Conservation (phyloP, 371 early-diverging fungal species). For the Saksenaea oblongispora region DNA sequence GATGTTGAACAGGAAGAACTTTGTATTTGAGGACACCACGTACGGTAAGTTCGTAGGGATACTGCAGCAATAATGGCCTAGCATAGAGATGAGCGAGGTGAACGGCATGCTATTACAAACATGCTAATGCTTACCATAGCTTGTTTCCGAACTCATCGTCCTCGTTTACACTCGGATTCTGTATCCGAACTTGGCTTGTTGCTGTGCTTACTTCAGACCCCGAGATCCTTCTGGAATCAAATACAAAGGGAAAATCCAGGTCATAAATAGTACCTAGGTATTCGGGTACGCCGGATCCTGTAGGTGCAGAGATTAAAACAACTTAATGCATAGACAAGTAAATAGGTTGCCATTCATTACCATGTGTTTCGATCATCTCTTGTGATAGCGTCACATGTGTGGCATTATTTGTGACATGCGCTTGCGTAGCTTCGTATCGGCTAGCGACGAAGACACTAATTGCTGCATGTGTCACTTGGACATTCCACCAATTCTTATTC, state of each 20-base stretch:
- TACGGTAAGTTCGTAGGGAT: constrained; percentile 65
- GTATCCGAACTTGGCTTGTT: constrained; percentile 62
- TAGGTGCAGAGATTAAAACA: neutral
- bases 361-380: neutral
- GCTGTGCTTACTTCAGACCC: constrained; percentile 30
- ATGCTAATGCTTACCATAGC: constrained; percentile 32
- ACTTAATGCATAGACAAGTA: neutral
- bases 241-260: constrained; percentile 53
- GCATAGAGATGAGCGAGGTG: neutral
- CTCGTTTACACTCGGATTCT: constrained; percentile 52
- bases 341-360: neutral
- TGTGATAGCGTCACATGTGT: neutral
- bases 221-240: constrained; percentile 34
- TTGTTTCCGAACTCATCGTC: constrained; percentile 50
- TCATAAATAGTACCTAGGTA: constrained; percentile 52
- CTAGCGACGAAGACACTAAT: constrained; percentile 57
- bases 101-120: neutral
- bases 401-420: neutral
- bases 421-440: constrained; percentile 18
- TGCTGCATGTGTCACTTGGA: constrained; percentile 36
- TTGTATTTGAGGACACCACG: constrained; percentile 66
- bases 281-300: constrained; percentile 15
- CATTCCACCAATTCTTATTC: constrained; percentile 25
- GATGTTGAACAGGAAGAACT: constrained; percentile 26
- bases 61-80: constrained; percentile 56